Evolutionary conservation across 2,329 filamentous ascomycete genomes (phyloP).

Genomic region (Massarina eburnea): DNA sequence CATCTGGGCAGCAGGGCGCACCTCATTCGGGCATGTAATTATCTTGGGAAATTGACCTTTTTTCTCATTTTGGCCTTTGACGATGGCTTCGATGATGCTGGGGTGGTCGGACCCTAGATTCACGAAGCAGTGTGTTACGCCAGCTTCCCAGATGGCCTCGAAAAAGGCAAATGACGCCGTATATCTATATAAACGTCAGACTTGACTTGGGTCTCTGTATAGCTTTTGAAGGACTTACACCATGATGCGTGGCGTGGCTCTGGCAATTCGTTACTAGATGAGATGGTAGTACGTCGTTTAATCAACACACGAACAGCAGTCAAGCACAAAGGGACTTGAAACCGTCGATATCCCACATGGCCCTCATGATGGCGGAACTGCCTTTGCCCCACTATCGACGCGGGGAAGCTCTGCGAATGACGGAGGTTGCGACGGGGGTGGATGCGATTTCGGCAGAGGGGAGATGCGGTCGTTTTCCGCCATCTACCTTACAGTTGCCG

Average conservation of each 20-base stretch:
- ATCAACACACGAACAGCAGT: background rate
- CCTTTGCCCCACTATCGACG: conserved; percentile 6
- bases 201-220: background rate
- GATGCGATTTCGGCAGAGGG: conserved; percentile 6
- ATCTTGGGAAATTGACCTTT: conserved; percentile 68
- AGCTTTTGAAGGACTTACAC: conserved; percentile 15
- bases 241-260: conserved; percentile 18
- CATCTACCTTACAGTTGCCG: background rate
- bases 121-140: conserved; percentile 56
- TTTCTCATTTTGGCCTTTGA: conserved; percentile 71
- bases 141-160: conserved; percentile 71
- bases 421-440: conserved; percentile 1
- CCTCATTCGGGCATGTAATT: conserved; percentile 80
- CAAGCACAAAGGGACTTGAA: conserved; percentile 2
- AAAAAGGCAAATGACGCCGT: conserved; percentile 82
- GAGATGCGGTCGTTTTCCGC: conserved; percentile 2
- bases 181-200: conserved; percentile 48
- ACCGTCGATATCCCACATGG: conserved; percentile 1
- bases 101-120: conserved; percentile 74
- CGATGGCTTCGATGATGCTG: conserved; percentile 77
- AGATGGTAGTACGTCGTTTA: background rate
- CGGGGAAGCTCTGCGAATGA: conserved; percentile 5
- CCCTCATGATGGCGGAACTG: background rate
- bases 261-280: background rate
- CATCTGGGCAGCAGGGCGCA: conserved; percentile 37